Evolutionary conservation across 2,329 filamentous ascomycete genomes (phyloP).

Genomic region (Grosmannia penicillata): DNA sequence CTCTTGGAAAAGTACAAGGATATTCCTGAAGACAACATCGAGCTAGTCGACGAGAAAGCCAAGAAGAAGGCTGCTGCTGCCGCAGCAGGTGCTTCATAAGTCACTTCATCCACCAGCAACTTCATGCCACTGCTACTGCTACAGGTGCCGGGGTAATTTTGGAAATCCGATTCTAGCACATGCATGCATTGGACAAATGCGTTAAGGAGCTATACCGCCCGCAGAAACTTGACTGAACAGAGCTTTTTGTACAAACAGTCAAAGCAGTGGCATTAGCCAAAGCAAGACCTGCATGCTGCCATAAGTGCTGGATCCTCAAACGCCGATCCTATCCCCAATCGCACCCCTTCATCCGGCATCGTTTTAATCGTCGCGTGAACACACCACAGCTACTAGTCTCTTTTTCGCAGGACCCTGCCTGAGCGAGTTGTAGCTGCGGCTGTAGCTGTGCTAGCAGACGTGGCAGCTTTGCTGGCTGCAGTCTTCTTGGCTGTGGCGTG

Average conservation of each 20-base stretch:
- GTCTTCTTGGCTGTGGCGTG: slow-evolving; percentile 34
- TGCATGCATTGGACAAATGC: too few species aligned
- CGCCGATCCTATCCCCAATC: background rate
- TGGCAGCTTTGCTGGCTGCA: slow-evolving; percentile 23
- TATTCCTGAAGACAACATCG: slow-evolving; percentile 89
- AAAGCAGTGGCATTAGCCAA: too few species aligned
- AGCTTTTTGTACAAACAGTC: too few species aligned
- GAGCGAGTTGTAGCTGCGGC: slow-evolving; percentile 20
- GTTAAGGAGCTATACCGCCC: too few species aligned
- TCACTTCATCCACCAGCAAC: too few species aligned
- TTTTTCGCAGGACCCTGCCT: slow-evolving; percentile 40
- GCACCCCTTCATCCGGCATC: background rate
- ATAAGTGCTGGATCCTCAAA: too few species aligned
- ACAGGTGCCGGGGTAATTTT: too few species aligned
- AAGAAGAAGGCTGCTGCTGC: slow-evolving; percentile 50
- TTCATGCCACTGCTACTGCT: too few species aligned
- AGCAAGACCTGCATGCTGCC: too few species aligned
- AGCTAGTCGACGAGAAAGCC: slow-evolving; percentile 90
- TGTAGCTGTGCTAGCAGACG: slow-evolving; percentile 19
- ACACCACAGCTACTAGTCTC: slow-evolving; percentile 19
- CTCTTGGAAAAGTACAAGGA: slow-evolving; percentile 76
- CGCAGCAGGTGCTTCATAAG: slow-evolving; percentile 7
- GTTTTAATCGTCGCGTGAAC: background rate
- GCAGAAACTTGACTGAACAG: too few species aligned
- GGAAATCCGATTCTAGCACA: too few species aligned